Base-by-base conservation (phyloP, 441 rosid genomes). In the Sinapis alba region DNA sequence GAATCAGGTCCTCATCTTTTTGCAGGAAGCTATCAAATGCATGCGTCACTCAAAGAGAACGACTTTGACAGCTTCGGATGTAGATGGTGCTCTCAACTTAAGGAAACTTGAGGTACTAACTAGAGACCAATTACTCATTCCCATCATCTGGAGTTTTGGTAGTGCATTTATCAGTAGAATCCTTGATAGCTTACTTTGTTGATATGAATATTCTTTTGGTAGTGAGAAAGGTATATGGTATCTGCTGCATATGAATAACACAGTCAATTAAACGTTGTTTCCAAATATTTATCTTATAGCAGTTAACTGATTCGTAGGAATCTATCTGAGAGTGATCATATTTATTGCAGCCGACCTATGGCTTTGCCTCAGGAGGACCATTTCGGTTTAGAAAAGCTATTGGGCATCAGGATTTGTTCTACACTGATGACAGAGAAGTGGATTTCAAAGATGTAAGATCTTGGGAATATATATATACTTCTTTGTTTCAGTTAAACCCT, bases 41-140 rank as follows among this genome's bases (percentile, higher is more conserved):
- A 94, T 94, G 99, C 94, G 92, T 56, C 99, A 94, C 75, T 90
- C 99, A 3, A 89, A 83, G 85, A 84, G 98, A 74, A 87, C 93
- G 3, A 84, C 68, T 61, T 77, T 92, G 78, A 88, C 96, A 3
- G 71, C 88, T 16, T 85, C 88, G 30, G 98, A 94, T 76, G 99
- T 94, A 19, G 96, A 90, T 78, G 84, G 84, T 68, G 98, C 99
- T 62, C 90, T 92, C 68, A 89, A 79, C 76, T 86, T 92, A 65
- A 88, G 89, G 76, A 89, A 87, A 19, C 81, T 90, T 15, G 99
- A 92, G 97, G 99, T 92, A 78, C 62, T 18, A 16, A n/a, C 6
- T 36, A 51, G 26, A 70, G 2, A 74, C 34, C 34, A 30, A 9
- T 30, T 30, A 7, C 34, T 30, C 34, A 1, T 0, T 34, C 38